These are phyloP conservation scores for Heliamphora exappendiculata DNA, from an alignment of 148 eudicot species.

Conservation along the genomic window DNA sequence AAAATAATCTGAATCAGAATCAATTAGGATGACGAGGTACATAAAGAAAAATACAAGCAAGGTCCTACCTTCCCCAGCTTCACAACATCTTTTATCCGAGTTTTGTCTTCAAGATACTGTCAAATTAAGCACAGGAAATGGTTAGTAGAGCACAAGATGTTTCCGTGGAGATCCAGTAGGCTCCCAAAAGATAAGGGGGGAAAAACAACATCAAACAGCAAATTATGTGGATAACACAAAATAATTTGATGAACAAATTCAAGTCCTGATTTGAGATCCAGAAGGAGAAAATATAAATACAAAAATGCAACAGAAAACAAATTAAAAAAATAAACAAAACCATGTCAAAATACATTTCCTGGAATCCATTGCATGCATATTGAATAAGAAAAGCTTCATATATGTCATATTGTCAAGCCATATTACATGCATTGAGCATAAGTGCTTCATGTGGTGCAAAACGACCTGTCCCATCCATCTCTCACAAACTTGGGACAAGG, in stretches of 20 bases:
- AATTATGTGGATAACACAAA: neutral
- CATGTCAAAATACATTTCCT: neutral
- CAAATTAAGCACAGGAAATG: conserved; percentile 9
- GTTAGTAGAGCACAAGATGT: neutral
- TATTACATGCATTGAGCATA: neutral
- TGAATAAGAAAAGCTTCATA: neutral
- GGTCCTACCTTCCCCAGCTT: conserved; percentile 62
- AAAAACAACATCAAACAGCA: neutral
- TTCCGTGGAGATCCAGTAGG: neutral
- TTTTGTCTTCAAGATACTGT: conserved; percentile 91
- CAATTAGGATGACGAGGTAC: neutral
- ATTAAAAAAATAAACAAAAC: neutral
- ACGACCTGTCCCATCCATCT: neutral
- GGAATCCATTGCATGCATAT: neutral
- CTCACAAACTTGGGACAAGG: neutral
- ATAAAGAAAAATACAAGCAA: neutral
- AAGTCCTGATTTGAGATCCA: neutral
- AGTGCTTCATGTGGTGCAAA: neutral
- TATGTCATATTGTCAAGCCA: neutral
- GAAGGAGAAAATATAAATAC: neutral
- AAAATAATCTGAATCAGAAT: conserved; percentile 8
- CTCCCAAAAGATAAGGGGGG: neutral
- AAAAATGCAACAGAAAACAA: neutral
- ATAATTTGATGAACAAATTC: neutral
- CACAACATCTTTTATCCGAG: conserved; percentile 62